Evolutionary conservation across 495 filamentous ascomycete species (phyloP).

Genomic region (Aspergillus asperescens): DNA sequence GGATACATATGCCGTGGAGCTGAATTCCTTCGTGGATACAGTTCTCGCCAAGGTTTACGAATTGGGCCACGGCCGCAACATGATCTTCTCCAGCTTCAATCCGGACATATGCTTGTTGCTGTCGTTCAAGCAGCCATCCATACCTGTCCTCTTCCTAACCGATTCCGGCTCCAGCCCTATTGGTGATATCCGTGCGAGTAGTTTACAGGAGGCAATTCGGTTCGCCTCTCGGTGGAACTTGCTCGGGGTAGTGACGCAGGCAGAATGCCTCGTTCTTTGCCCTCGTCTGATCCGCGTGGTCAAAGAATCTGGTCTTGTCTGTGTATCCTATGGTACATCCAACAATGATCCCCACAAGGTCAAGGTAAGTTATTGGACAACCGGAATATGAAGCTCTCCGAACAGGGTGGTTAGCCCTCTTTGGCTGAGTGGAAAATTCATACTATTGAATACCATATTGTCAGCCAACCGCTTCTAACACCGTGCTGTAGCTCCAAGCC

Average conservation of each 20-base stretch:
- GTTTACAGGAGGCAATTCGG: constrained; percentile 88
- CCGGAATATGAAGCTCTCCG: not conserved
- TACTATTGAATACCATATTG: too few relatives aligned
- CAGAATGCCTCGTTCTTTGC: constrained; percentile 77
- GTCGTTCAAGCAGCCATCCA: constrained; percentile 92
- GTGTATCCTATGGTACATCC: constrained; percentile 84
- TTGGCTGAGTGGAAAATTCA: too few relatives aligned
- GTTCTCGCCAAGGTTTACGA: constrained; percentile 85
- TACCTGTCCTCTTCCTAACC: constrained; percentile 90
- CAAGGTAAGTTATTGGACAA: constrained; percentile 52
- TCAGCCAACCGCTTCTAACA: too few relatives aligned
- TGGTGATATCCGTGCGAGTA: constrained; percentile 86
- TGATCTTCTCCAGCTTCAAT: constrained; percentile 96
- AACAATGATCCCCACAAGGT: constrained; percentile 87
- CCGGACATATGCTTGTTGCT: constrained; percentile 91
- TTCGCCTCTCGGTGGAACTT: constrained; percentile 95
- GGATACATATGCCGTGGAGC: constrained; percentile 94
- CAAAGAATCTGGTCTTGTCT: constrained; percentile 89
- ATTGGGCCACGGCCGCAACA: constrained; percentile 63
- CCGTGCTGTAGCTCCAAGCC: constrained; percentile 64
- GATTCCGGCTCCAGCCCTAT: constrained; percentile 73
- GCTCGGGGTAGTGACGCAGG: constrained; percentile 79
- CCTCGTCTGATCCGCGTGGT: constrained; percentile 93
- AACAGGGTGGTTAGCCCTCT: too few relatives aligned
- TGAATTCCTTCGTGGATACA: constrained; percentile 95